Base-by-base conservation (phyloP, 2,329 filamentous ascomycete species). In the Ascochyta clinopodiicola region DNA sequence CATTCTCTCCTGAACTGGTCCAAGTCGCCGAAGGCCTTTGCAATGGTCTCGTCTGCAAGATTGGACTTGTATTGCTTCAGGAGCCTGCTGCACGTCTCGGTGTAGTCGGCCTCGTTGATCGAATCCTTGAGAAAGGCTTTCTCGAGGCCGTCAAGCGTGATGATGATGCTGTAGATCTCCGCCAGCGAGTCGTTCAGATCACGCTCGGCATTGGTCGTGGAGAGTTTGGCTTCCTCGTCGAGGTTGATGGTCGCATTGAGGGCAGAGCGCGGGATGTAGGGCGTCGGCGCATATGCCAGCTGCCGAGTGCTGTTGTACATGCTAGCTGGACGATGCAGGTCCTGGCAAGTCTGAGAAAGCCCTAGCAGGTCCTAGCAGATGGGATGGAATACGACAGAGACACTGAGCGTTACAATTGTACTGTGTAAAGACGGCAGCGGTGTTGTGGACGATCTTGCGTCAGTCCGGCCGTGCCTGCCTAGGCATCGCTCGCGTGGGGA, bases 51-150 rank as follows among this genome's bases (percentile, higher is more conserved):
- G 72, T 98, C 92, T 27, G 90, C 88, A 27, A 99, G 80, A 59
- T 96, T 92, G 54, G 92, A 96, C 76, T 94, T 96, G 82, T 99
- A 99, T 79, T 99, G 95, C 78, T 96, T 96, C 67, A 99, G 78
- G 56, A 96, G 85, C 35, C 95, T 87, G 72, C 93, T 91, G 81
- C 96, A 99, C 63, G 95, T 96, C 72, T 98, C 95, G 1, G 93
- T 96, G 76, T 99, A 99, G 69, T 97, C 94, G 47, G 84, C 83
- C 77, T 98, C 95, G 6, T 90, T 86, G 45, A 99, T 89, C 21
- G 92, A 94, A 81, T 99, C 95, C 72, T 96, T 96, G 35, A 99
- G 85, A 72, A 96, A 99, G 0, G 94, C 96, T 75, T 96, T 96
- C 71, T 99, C 95, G 1, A 99, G 85, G 61, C 96, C 92, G 73